phyloP scores from a whole-genome alignment of 257 asterid species.

The Nicotiana sylvestris region DNA sequence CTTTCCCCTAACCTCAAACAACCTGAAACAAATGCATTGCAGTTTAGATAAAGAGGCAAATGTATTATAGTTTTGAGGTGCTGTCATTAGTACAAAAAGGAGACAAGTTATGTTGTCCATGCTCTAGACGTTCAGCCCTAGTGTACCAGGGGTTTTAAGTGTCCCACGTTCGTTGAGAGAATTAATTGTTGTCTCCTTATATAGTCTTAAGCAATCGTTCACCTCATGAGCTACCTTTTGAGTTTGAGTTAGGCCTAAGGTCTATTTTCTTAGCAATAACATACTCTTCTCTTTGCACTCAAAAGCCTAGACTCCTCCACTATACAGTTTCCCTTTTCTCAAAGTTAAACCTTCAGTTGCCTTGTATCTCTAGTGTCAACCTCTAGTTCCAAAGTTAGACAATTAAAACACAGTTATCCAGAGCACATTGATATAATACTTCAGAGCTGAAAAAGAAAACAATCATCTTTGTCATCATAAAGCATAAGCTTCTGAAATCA shows the following conservation, averaged over 20 bases:
- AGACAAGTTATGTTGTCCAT: not conserved
- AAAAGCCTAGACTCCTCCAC: not conserved
- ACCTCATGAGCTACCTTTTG: too few relatives aligned
- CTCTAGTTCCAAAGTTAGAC: not conserved
- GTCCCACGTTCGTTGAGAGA: too few relatives aligned
- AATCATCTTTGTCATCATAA: not conserved
- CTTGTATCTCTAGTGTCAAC: not conserved
- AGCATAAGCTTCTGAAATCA: constrained; percentile 7
- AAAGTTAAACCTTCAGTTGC: not conserved
- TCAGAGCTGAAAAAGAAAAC: too few relatives aligned
- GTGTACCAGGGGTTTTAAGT: too few relatives aligned
- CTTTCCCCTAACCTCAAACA: constrained; percentile 93
- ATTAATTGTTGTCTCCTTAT: too few relatives aligned
- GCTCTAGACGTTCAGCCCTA: too few relatives aligned
- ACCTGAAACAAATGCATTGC: constrained; percentile 38
- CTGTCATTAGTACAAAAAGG: not conserved
- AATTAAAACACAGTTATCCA: not conserved
- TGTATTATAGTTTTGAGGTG: not conserved
- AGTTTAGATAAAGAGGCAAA: constrained; percentile 1
- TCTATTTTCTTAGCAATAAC: not conserved
- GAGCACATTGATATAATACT: too few relatives aligned
- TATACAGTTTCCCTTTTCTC: not conserved
- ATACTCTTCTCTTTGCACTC: not conserved
- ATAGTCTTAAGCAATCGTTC: too few relatives aligned
- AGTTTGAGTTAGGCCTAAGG: too few relatives aligned